Evolutionary conservation across 345 rosid genomes (phyloP).

Genomic region (Mallotus nudiflorus): DNA sequence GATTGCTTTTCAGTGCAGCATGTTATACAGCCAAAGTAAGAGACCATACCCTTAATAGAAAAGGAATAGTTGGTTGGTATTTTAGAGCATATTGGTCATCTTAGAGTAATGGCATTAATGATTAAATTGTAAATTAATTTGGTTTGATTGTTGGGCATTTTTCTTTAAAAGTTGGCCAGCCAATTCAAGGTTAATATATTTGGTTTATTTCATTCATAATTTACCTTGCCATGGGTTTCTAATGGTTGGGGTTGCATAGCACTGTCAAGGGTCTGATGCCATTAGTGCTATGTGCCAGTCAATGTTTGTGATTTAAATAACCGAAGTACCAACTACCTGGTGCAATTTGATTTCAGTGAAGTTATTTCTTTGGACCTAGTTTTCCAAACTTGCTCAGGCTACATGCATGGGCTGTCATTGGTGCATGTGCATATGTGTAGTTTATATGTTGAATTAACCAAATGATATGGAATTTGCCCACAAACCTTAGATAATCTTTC

Average conservation of each 20-base stretch:
- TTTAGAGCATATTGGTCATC: constrained; percentile 2
- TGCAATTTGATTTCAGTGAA: neutral
- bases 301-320: neutral
- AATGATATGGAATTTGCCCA: neutral
- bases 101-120: neutral
- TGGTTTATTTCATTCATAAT: neutral
- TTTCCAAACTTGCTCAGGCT: neutral
- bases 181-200: neutral
- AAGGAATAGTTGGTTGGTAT: constrained; percentile 2
- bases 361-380: constrained; percentile 2
- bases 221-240: constrained; percentile 11
- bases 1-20: constrained; percentile 71
- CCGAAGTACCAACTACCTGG: neutral
- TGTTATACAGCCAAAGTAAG: constrained; percentile 95
- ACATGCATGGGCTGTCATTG: neutral
- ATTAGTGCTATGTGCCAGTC: too few relatives aligned
- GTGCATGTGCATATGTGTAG: neutral
- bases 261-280: too few relatives aligned
- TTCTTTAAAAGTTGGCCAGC: constrained; percentile 3
- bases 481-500: neutral
- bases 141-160: too few relatives aligned
- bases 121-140: constrained; percentile 2
- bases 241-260: too few relatives aligned
- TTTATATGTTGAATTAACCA: too few relatives aligned
- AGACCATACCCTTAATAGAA: neutral